phyloP scores from a whole-genome alignment of 768 basidiomycete genomes.

The Lactarius pseudohatsudake region DNA sequence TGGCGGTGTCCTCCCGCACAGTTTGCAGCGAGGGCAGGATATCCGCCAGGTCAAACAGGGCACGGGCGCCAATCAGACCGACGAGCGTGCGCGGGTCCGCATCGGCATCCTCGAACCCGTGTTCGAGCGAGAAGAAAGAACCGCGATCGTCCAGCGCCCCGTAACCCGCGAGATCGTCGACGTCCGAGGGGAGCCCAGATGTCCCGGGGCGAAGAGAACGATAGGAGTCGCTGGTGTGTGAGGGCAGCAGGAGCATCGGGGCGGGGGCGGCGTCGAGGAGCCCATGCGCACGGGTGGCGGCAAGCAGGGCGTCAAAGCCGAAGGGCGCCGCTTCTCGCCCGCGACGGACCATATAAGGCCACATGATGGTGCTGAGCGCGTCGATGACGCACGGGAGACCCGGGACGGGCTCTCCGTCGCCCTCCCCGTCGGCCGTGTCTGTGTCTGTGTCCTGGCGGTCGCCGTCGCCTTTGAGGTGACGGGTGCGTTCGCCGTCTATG shows the following conservation, averaged over 20 bases:
- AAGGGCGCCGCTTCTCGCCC: conserved; percentile 33
- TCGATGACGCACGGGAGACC: conserved; percentile 57
- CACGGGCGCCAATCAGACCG: background rate
- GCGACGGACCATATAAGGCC: conserved; percentile 68
- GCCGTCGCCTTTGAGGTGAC: background rate
- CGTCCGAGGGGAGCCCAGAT: conserved; percentile 54
- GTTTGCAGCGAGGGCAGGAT: conserved; percentile 20
- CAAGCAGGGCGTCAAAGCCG: conserved; percentile 26
- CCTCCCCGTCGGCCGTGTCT: conserved; percentile 5
- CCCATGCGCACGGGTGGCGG: background rate
- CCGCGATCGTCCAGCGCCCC: conserved; percentile 25
- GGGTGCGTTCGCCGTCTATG: conserved; percentile 50
- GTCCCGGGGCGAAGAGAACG: conserved; percentile 51
- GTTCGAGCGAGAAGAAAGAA: conserved; percentile 7
- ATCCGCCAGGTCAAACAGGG: conserved; percentile 20
- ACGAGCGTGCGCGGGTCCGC: background rate
- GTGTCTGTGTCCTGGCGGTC: background rate
- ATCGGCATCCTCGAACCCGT: background rate
- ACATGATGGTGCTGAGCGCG: conserved; percentile 58
- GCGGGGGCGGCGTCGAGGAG: conserved; percentile 22
- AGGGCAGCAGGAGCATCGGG: conserved; percentile 28
- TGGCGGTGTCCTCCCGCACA: conserved; percentile 21
- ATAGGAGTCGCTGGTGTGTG: conserved; percentile 41
- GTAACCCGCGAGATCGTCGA: conserved; percentile 18
- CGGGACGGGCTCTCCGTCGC: conserved; percentile 29